Evolutionary conservation across 108 stramenopile species (phyloP), one percentile per base, ranked within the genome.

Genomic region (Fragilaria crotonensis): DNA sequence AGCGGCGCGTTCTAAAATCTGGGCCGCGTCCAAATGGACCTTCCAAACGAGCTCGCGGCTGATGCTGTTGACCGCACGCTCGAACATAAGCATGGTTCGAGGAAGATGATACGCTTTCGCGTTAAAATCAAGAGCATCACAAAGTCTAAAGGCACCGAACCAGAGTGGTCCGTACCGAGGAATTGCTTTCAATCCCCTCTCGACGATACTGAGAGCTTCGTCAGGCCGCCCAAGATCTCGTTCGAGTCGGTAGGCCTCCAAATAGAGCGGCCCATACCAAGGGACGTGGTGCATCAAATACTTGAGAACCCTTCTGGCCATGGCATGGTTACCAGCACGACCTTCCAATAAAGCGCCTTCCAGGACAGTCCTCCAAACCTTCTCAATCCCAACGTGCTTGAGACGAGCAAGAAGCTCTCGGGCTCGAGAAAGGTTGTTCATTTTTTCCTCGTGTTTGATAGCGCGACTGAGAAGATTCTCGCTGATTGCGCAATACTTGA

Each of bases 191-290:
- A 99, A 67, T 22, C 98, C 98, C n/a, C 71, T 68, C 56, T 96
- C 87, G 3, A 97, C 95, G 53, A 99, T 95, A 22, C 64, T 68
- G 25, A 94, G 62, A 32, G 98, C 98, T 54, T 85, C 85, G 0
- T 71, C 73, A 9, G 76, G 65, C 26, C 65, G 71, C 27, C 85
- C 92, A 51, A 78, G 81, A 49, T 89, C 85, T 25, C 85, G 70
- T 61, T 99, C 98, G 4, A 97, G 77, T 48, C 90, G 83, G 45
- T 86, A 96, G 4, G 95, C 96, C 54, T 96, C 96, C 52, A 87
- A 68, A 58, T 99, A 99, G 33, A 99, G 75, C 5, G 98, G 98
- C 0, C 98, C 98, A 58, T 99, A 96, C 98, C 96, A 99, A 4
- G 95, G 89, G 51, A 97, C 89, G 45, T 95, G 83, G 48, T 78